These are phyloP conservation scores for Kazachstania viticola DNA, from an alignment of 805 yeast genomes.

Conservation along the genomic window DNA sequence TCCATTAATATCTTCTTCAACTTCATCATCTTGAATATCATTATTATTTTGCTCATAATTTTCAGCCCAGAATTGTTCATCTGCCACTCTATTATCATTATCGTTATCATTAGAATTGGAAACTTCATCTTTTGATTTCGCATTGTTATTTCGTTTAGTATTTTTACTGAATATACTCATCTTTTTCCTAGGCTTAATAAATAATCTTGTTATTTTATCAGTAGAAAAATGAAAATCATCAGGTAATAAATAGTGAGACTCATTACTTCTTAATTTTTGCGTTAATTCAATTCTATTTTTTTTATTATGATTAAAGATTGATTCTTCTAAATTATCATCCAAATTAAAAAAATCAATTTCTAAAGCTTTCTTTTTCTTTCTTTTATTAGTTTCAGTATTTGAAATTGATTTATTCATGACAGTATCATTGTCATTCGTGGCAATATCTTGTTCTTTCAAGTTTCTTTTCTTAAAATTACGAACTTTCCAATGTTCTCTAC, in stretches of 20 bases:
- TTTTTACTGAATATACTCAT: constrained; percentile 28
- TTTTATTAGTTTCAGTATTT: constrained; percentile 2
- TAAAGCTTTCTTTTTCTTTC: constrained; percentile 28
- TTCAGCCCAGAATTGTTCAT: constrained; percentile 64
- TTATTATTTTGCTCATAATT: constrained; percentile 38
- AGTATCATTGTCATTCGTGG: background rate
- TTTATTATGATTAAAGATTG: constrained; percentile 31
- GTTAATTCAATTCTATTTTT: constrained; percentile 29
- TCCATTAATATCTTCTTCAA: constrained; percentile 12
- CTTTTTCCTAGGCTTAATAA: constrained; percentile 50
- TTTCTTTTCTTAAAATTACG: constrained; percentile 37
- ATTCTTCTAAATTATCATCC: constrained; percentile 29
- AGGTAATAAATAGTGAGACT: constrained; percentile 45
- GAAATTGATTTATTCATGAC: constrained; percentile 3
- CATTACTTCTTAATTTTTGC: constrained; percentile 30
- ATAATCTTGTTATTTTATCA: constrained; percentile 50
- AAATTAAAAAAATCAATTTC: constrained; percentile 35
- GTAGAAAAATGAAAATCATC: constrained; percentile 67
- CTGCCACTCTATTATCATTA: constrained; percentile 30
- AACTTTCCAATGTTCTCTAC: constrained; percentile 89
- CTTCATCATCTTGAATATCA: constrained; percentile 25
- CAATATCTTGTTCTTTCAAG: background rate
- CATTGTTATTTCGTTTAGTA: constrained; percentile 4
- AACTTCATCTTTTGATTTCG: background rate
- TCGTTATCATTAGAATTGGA: background rate